Evolutionary conservation across 1,139 yeast species (phyloP).

Genomic region (Suhomyces chickasaworum): DNA sequence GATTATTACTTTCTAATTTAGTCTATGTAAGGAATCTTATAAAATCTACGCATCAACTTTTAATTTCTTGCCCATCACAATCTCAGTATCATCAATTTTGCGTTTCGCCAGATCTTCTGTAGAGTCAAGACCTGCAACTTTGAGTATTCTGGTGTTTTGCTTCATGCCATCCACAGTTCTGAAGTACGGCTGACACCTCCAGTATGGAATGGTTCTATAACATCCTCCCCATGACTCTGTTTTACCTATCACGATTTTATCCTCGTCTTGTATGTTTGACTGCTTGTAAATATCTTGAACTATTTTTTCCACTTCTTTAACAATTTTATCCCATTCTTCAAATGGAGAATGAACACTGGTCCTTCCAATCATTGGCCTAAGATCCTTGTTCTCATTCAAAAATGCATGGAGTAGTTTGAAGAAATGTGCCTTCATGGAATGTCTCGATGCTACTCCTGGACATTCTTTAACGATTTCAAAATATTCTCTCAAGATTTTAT

Average conservation of each 20-base stretch:
- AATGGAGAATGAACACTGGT: constrained; percentile 49
- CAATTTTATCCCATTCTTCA: constrained; percentile 70
- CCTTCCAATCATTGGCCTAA: constrained; percentile 71
- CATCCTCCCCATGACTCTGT: constrained; percentile 67
- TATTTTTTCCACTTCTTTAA: constrained; percentile 62
- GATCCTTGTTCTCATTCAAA: constrained; percentile 69
- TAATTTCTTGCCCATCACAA: neutral
- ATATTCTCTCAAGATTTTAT: constrained; percentile 78
- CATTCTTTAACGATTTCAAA: constrained; percentile 73
- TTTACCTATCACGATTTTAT: constrained; percentile 52
- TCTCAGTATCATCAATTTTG: neutral
- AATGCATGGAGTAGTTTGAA: constrained; percentile 85
- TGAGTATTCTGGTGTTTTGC: constrained; percentile 43
- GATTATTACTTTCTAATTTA: neutral
- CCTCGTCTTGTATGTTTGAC: constrained; percentile 47
- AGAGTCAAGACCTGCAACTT: constrained; percentile 32
- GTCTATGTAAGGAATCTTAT: neutral
- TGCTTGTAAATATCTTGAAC: constrained; percentile 57
- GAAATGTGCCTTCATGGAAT: constrained; percentile 90
- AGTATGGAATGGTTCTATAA: constrained; percentile 84
- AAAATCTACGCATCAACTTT: neutral
- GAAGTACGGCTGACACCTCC: constrained; percentile 97
- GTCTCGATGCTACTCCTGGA: constrained; percentile 74
- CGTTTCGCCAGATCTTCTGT: neutral
- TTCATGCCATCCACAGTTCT: constrained; percentile 76